Evolutionary conservation across 176 grass and related monocot genomes (phyloP), one percentile per base, ranked within the genome.

Genomic region (Oryza nivara): DNA sequence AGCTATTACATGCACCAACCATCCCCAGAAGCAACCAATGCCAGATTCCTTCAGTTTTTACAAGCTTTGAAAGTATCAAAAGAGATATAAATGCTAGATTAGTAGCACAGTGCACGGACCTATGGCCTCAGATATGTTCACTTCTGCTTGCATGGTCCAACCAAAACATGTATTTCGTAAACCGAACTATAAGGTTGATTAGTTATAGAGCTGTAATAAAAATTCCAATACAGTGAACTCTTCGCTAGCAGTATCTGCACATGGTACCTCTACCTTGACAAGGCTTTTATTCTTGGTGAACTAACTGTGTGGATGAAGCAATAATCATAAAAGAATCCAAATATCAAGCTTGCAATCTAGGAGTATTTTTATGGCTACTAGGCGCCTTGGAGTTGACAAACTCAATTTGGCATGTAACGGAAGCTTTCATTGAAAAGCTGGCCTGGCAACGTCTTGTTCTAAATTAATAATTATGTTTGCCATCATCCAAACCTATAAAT

Each of bases 321-420:
- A n/a, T 83, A 66, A 49, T 71, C 75, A 86, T 82, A 78, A 77
- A 67, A 75, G 9, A 88, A 68, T 80, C 3, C 28, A 84, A 68
- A 86, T 13, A 46, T 73, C 72, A 67, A 86, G 78, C 73, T 90
- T 52, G 78, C 67, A 77, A 73, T 86, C 34, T 77, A 67, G 73
- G 78, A 67, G 1, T 43, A 77, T 61, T 64, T 73, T 84, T 66
- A 78, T 40, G 52, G 34, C 73, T 76, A 54, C 38, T 78, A 73
- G 69, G 68, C 67, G 9, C 83, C 72, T 90, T 86, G 83, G 74
- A 90, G 83, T 90, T 90, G 83, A 78, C 79, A 90, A 86, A 67
- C 67, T n/a, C 25, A 72, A 46, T 86, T 90, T 86, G 88, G 79
- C 83, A 86, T 79, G 47, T 79, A 90, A 22, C 30, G 71, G 23